A percentile compares a stretch with the other conserved stretches of the same genome.
Conservation (phyloP, 2,329 filamentous ascomycete species). For the Fusarium nanum region DNA sequence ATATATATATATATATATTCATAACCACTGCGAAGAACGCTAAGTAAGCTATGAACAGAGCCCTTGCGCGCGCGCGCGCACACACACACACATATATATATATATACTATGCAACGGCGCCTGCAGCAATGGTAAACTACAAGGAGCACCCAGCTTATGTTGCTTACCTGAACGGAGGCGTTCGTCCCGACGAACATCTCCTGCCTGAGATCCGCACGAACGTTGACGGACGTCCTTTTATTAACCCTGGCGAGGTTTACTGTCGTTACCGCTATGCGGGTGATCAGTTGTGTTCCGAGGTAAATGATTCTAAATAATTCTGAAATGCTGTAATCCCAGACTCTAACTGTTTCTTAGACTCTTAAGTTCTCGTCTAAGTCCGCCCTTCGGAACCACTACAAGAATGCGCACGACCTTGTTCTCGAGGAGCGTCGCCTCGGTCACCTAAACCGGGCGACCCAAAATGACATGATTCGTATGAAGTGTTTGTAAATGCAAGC, state of each 20-base stretch:
- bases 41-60: too few species aligned
- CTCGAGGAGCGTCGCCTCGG: background rate
- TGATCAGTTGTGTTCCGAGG: background rate
- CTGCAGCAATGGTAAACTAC: background rate
- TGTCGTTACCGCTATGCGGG: background rate
- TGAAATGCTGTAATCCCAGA: background rate
- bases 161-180: background rate
- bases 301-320: background rate
- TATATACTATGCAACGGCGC: background rate
- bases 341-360: background rate
- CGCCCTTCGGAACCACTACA: background rate
- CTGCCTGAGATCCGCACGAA: background rate
- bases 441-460: background rate
- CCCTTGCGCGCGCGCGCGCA: too few species aligned
- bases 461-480: background rate
- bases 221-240: background rate
- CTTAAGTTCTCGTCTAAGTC: background rate
- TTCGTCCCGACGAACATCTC: background rate
- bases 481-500: background rate
- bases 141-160: background rate
- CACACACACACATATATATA: too few species aligned
- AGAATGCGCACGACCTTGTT: background rate
- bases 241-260: background rate
- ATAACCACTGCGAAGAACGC: too few species aligned
- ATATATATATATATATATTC: too few species aligned